Percentiles rank a stretch among this genome's conserved stretches.
Conservation (phyloP, 225 moss, liverwort and hornwort genomes). For the Pleurozium schreberi region DNA sequence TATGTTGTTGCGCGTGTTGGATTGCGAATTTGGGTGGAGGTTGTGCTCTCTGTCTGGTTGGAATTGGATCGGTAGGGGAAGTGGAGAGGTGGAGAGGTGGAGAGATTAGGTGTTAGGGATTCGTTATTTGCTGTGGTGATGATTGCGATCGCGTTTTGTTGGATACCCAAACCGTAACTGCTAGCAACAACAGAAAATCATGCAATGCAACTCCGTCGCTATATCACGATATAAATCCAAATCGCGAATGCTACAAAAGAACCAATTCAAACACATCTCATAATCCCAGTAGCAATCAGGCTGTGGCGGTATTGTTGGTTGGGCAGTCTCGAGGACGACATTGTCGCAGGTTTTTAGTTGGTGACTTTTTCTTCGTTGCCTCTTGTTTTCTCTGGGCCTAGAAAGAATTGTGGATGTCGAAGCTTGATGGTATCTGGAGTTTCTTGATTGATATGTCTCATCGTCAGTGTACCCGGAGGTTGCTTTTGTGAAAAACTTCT, state of each 20-base stretch:
- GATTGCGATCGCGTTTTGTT: background rate
- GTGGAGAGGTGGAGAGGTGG: too few relatives aligned
- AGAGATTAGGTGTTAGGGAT: background rate
- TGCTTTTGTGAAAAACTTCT: background rate
- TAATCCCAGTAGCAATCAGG: background rate
- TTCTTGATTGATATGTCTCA: background rate
- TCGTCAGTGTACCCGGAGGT: background rate
- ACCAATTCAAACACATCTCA: background rate
- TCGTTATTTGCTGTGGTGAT: background rate
- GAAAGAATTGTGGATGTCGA: background rate
- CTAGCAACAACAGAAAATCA: background rate
- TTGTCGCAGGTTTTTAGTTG: background rate
- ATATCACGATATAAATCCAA: background rate
- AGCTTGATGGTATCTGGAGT: background rate
- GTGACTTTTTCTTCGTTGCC: background rate
- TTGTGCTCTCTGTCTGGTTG: background rate
- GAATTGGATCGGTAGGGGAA: background rate
- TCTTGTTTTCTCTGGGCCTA: background rate
- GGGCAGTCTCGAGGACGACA: background rate
- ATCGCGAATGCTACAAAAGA: background rate
- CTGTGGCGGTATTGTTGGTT: too few relatives aligned
- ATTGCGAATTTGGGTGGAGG: background rate
- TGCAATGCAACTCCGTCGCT: background rate
- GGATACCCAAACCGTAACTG: background rate
- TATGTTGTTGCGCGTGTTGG: background rate